Percentiles rank a stretch among this genome's conserved stretches.
Evolutionary conservation across 441 rosid genomes (phyloP).

Genomic region (Pelargonium fulgidum): DNA sequence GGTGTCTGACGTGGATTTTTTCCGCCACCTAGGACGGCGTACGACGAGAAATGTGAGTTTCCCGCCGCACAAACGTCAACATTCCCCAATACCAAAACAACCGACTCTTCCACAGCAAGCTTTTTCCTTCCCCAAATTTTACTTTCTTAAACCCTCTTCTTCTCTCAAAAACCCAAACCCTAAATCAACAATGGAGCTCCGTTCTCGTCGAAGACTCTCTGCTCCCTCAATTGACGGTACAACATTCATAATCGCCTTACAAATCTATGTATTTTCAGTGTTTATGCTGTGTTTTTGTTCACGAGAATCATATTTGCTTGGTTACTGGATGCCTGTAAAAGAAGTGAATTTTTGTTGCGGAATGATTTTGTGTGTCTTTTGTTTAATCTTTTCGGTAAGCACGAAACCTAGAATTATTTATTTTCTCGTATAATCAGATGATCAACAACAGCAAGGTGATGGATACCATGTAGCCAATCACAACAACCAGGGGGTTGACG

Average conservation of each 20-base stretch:
- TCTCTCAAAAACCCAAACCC: constrained; percentile 14
- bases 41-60: background rate
- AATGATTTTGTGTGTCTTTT: background rate
- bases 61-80: constrained; percentile 11
- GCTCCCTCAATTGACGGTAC: constrained; percentile 26
- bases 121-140: background rate
- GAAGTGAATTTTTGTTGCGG: too few relatives aligned
- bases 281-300: background rate
- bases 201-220: constrained; percentile 26
- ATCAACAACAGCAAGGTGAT: constrained; percentile 16
- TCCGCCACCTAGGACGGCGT: background rate
- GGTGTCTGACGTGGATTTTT: background rate
- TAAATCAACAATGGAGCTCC: constrained; percentile 33
- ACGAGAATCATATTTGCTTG: too few relatives aligned
- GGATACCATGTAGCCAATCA: constrained; percentile 16
- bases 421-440: constrained; percentile 17
- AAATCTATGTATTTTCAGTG: background rate
- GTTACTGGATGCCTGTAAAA: too few relatives aligned
- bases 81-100: background rate
- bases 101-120: background rate
- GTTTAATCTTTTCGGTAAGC: background rate
- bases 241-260: background rate
- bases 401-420: background rate
- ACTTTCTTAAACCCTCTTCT: background rate
- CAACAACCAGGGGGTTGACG: constrained; percentile 9